Evolutionary conservation across 148 eudicot genomes (phyloP).

Genomic region (Silene conica): DNA sequence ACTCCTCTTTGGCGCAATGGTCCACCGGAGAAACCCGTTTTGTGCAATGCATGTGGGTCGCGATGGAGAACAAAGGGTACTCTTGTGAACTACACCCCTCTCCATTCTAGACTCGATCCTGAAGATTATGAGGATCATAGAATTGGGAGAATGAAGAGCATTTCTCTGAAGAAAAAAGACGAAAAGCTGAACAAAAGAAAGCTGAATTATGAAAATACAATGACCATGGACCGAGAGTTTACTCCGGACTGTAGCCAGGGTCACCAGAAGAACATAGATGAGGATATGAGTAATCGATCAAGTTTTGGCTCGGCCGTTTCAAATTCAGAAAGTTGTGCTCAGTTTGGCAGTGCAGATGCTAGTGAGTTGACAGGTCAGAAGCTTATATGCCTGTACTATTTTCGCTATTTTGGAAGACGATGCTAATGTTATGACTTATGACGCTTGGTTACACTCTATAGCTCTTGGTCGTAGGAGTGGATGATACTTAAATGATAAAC

Average conservation of each 20-base stretch:
- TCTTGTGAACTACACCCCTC: conserved; percentile 82
- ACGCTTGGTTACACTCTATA: neutral
- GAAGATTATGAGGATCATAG: conserved; percentile 67
- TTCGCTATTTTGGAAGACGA: conserved; percentile 9
- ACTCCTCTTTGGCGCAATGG: conserved; percentile 99
- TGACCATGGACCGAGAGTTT: conserved; percentile 28
- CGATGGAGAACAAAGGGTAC: conserved; percentile 99
- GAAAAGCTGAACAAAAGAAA: conserved; percentile 68
- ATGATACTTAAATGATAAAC: no score
- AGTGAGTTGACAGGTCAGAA: conserved; percentile 84
- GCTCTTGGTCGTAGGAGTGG: no score
- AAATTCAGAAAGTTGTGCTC: conserved; percentile 89
- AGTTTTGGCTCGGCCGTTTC: conserved; percentile 97
- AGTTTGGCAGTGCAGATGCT: conserved; percentile 72
- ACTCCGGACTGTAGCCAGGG: conserved; percentile 40
- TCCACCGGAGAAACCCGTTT: conserved; percentile 96
- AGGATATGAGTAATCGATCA: conserved; percentile 90
- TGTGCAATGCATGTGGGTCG: conserved; percentile 98
- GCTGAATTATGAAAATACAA: conserved; percentile 37
- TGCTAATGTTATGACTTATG: conserved; percentile 13
- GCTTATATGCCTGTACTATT: conserved; percentile 20
- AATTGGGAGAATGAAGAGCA: conserved; percentile 45
- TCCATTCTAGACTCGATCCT: conserved; percentile 75
- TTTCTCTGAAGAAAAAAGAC: conserved; percentile 61
- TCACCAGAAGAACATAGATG: conserved; percentile 51